Evolutionary conservation across 305 asterid species (phyloP).

Genomic region (Rubia occidens): DNA sequence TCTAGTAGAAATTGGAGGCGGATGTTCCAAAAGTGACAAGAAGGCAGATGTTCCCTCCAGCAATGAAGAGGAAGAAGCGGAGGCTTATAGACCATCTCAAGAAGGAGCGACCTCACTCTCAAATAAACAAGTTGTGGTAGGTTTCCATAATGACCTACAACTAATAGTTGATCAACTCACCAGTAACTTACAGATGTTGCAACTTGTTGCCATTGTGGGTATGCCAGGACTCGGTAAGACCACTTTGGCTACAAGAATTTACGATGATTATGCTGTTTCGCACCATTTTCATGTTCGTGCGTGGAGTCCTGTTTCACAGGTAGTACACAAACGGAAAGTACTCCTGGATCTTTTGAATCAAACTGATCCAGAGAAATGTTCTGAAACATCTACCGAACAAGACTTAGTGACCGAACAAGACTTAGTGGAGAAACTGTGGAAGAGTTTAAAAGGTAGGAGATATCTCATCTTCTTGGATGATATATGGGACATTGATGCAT

Average conservation of each 20-base stretch:
- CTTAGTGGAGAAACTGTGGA: not conserved
- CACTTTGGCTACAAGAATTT: not conserved
- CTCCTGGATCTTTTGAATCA: not conserved
- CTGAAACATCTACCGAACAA: not conserved
- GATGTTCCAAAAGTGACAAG: too few relatives aligned
- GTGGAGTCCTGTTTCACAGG: not conserved
- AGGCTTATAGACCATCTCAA: not conserved
- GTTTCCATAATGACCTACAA: not conserved
- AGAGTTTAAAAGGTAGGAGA: not conserved
- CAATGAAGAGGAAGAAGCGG: too few relatives aligned
- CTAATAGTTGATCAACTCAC: not conserved
- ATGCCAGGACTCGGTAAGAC: not conserved
- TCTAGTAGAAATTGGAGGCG: not conserved
- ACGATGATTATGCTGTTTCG: not conserved
- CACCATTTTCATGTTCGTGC: not conserved
- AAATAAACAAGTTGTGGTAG: not conserved
- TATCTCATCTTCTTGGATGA: not conserved
- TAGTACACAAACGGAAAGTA: not conserved
- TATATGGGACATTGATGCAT: not conserved
- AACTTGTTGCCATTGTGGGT: not conserved
- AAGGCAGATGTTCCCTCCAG: too few relatives aligned
- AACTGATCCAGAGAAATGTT: not conserved
- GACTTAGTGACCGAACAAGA: not conserved
- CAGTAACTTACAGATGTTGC: not conserved
- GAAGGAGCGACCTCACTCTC: not conserved